Evolutionary conservation across 257 asterid genomes (phyloP).

Genomic region (Plectranthus barbatus): DNA sequence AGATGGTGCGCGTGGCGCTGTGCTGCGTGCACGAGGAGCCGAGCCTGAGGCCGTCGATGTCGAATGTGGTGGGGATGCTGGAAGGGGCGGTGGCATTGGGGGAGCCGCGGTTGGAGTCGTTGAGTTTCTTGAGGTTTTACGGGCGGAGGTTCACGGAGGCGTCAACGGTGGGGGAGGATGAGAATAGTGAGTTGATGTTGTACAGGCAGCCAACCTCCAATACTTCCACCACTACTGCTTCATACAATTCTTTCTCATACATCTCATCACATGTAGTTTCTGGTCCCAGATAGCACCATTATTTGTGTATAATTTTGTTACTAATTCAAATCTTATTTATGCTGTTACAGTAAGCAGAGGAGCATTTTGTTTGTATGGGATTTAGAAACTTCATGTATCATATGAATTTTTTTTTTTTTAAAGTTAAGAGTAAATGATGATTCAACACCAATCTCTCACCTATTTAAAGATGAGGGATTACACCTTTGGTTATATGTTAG

Average conservation of each 20-base stretch:
- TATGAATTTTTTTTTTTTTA: too few relatives aligned
- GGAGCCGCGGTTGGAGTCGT: slow-evolving; percentile 43
- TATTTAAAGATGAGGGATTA: too few relatives aligned
- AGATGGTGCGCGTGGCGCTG: slow-evolving; percentile 49
- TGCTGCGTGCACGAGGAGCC: slow-evolving; percentile 85
- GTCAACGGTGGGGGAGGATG: slow-evolving; percentile 33
- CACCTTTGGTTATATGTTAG: too few relatives aligned
- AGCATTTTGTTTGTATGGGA: too few relatives aligned
- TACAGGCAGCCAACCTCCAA: slow-evolving; percentile 18
- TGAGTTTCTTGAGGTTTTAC: slow-evolving; percentile 63
- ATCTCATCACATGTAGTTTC: slow-evolving; percentile 67
- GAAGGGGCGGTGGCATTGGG: slow-evolving; percentile 42
- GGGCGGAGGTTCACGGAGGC: slow-evolving; percentile 70
- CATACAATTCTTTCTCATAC: slow-evolving; percentile 42
- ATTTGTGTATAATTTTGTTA: not conserved
- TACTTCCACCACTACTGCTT: slow-evolving; percentile 21
- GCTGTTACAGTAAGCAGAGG: too few relatives aligned
- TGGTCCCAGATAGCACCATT: slow-evolving; percentile 54
- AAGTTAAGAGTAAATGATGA: too few relatives aligned
- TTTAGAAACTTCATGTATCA: too few relatives aligned
- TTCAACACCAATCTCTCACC: too few relatives aligned
- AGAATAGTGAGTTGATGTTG: slow-evolving; percentile 11
- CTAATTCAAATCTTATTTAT: too few relatives aligned
- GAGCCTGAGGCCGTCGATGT: slow-evolving; percentile 56
- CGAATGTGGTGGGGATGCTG: slow-evolving; percentile 53